A percentile compares a stretch with the other conserved stretches of the same genome.
Conservation (phyloP, 345 rosid genomes). For the Lepidium sativum region DNA sequence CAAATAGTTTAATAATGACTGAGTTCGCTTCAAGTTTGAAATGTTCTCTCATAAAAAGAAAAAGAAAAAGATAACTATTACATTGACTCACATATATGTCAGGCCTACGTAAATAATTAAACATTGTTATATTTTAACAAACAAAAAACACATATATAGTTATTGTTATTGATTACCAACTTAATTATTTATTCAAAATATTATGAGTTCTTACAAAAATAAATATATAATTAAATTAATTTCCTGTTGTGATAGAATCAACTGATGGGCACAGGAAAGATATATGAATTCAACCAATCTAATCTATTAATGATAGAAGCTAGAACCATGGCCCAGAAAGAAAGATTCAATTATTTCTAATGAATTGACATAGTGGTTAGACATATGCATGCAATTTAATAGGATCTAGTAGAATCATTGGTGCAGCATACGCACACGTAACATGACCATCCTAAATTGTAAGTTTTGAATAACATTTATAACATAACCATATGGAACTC, state of each 20-base stretch:
- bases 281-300: neutral
- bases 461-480: too few relatives aligned
- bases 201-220: too few relatives aligned
- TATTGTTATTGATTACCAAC: neutral
- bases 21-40: too few relatives aligned
- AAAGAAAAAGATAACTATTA: too few relatives aligned
- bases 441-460: too few relatives aligned
- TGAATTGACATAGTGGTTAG: neutral
- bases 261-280: too few relatives aligned
- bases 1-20: too few relatives aligned
- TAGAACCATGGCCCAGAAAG: neutral
- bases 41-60: too few relatives aligned
- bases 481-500: too few relatives aligned
- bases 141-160: neutral
- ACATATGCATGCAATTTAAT: neutral
- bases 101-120: neutral
- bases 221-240: too few relatives aligned
- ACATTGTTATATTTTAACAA: neutral
- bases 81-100: too few relatives aligned
- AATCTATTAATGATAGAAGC: neutral
- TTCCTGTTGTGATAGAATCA: neutral
- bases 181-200: too few relatives aligned
- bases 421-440: neutral
- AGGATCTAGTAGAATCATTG: neutral
- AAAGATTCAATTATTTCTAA: neutral